Percentiles rank a stretch among this genome's conserved stretches.
These are phyloP conservation scores for Annulohypoxylon moriforme DNA, from an alignment of 495 filamentous ascomycete genomes.

Conservation along the genomic window DNA sequence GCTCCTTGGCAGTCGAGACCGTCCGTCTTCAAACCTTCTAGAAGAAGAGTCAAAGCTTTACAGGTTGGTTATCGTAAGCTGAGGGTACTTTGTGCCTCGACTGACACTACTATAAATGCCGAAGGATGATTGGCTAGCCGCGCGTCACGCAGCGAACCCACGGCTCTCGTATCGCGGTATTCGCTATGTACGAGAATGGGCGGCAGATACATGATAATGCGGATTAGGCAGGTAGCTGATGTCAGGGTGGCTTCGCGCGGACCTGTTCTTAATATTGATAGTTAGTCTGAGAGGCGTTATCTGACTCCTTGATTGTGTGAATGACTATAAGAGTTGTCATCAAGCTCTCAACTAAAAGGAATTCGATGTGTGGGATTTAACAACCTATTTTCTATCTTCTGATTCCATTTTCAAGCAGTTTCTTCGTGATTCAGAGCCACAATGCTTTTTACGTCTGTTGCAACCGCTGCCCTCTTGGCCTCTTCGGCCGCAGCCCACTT, in stretches of 20 bases:
- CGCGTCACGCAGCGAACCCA: constrained; percentile 20
- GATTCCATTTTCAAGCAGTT: not conserved
- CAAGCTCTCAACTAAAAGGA: not conserved
- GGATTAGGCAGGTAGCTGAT: constrained; percentile 42
- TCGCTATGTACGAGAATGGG: constrained; percentile 1
- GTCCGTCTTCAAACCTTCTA: constrained; percentile 20
- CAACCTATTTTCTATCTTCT: not conserved
- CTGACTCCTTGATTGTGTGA: not conserved
- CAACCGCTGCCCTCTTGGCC: constrained; percentile 48
- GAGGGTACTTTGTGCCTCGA: constrained; percentile 8
- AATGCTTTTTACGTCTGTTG: constrained; percentile 54
- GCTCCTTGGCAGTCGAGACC: constrained; percentile 31
- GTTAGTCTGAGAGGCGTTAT: not conserved
- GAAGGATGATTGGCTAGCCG: constrained; percentile 19
- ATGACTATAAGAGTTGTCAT: constrained; percentile 7
- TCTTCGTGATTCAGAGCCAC: not conserved
- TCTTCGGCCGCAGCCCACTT: constrained; percentile 48
- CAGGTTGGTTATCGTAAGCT: not conserved
- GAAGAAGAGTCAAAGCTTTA: constrained; percentile 11
- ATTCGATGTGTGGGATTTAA: not conserved
- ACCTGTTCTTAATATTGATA: constrained; percentile 13
- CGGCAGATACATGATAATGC: constrained; percentile 14
- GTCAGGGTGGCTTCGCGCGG: constrained; percentile 1
- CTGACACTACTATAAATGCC: constrained; percentile 23
- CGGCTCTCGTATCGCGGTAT: constrained; percentile 14